These are phyloP conservation scores for Heterobasidion occidentale DNA, from an alignment of 1,284 basidiomycete genomes.

Conservation along the genomic window DNA sequence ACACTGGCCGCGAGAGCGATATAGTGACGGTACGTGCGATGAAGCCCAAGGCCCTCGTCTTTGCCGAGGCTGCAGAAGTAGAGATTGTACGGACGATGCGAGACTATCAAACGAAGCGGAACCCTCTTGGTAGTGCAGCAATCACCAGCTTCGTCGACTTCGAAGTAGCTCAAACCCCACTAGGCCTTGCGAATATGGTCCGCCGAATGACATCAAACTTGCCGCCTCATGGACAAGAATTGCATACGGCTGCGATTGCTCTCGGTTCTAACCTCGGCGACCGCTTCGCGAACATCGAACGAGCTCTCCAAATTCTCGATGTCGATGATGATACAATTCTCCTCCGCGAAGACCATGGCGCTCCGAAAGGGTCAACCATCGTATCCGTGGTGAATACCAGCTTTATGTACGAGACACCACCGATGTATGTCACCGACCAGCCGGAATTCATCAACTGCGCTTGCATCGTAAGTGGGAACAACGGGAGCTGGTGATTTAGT, in stretches of 20 bases:
- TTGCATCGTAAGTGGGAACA: conserved; percentile 59
- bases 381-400: conserved; percentile 70
- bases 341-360: conserved; percentile 14
- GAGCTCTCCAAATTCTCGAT: conserved; percentile 60
- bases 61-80: conserved; percentile 58
- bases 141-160: too few relatives aligned
- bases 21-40: conserved; percentile 54
- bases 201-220: neutral
- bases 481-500: neutral
- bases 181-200: neutral
- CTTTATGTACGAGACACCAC: conserved; percentile 89
- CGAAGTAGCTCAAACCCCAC: neutral
- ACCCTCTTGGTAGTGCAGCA: neutral
- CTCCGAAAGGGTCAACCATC: conserved; percentile 5
- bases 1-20: conserved; percentile 15
- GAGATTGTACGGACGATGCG: conserved; percentile 39
- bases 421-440: conserved; percentile 95
- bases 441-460: conserved; percentile 88
- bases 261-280: conserved; percentile 92
- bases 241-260: conserved; percentile 56
- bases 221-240: neutral
- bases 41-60: conserved; percentile 74
- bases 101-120: conserved; percentile 20
- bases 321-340: conserved; percentile 21
- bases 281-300: conserved; percentile 77